Evolutionary conservation across 345 rosid genomes (phyloP).

Genomic region (Eucalyptus lansdowneana): DNA sequence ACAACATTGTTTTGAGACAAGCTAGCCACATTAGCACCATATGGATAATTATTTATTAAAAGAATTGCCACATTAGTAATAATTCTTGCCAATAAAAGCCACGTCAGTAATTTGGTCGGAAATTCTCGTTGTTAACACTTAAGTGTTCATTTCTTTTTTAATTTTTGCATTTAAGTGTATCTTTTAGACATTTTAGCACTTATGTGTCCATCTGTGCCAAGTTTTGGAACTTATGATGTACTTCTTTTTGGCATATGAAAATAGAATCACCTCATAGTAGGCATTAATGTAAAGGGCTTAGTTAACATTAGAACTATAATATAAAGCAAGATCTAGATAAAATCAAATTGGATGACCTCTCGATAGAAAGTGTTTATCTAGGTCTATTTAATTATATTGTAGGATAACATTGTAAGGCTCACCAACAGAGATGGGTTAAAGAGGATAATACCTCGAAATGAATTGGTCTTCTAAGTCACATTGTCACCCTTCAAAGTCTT

Average conservation of each 20-base stretch:
- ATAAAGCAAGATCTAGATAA: background rate
- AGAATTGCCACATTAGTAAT: no score
- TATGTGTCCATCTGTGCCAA: no score
- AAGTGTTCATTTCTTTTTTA: no score
- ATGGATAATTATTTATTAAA: no score
- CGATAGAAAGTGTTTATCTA: background rate
- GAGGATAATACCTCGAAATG: background rate
- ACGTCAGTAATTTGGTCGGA: no score
- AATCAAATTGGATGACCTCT: background rate
- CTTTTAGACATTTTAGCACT: no score
- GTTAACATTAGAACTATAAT: background rate
- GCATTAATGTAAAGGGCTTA: background rate
- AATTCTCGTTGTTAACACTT: fast-evolving
- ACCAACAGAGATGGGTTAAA: background rate
- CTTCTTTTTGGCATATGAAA: background rate
- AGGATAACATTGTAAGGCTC: background rate
- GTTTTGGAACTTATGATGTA: no score
- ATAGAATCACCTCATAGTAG: background rate
- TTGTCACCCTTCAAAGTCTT: background rate
- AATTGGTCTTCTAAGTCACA: background rate
- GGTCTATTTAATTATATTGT: background rate
- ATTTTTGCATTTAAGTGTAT: no score
- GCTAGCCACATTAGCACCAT: no score
- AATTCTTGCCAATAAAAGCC: no score
- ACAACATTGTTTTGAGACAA: no score